Evolutionary conservation across 805 yeast genomes (phyloP), one percentile per base, ranked within the genome.

Genomic region (Nakazawaea holstii): DNA sequence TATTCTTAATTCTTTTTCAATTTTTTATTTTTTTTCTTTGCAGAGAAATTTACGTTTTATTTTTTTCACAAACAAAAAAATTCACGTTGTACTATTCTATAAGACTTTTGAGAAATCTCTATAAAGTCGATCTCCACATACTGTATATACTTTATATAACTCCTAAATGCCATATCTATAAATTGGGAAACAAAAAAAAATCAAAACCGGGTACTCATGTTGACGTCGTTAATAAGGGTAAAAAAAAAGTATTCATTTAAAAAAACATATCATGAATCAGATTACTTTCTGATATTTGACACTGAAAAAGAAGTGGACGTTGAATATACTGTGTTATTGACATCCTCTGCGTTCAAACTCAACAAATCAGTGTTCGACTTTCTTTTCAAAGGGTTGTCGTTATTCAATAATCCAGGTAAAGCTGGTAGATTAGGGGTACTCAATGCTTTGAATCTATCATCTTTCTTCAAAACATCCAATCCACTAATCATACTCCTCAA

Each of bases 401-500:
- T 59, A 13, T 61, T 55, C 43, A 13, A 58, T 50, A 43, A 58
- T 52, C 33, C 58, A 55, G 31, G 64, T 39, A 43, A 64, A 52
- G 14, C 55, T 58, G 45, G 65, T 59, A 27, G 55, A 39, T 10
- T 59, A 61, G 50, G 60, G 64, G 13, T 60, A 58, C 38, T 55
- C 55, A 32, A 36, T 14, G 38, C 48, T 49, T 24, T 48, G 48
- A 20, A 59, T 47, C 44, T 26, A 30, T 58, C 58, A 41, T 60
- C 55, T 41, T 51, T 56, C 36, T 56, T 49, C 35, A 59, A 48
- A 35, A 58, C 60, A 33, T 55, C 53, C 4, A 61, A 45, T 3
- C 61, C 61, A 27, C 55, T 56, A 10, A 66, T 44, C 60, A 65
- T 57, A 13, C 62, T 53, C 45, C 68, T 56, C 15, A 66, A 55